Base-by-base conservation (phyloP, 148 eudicot genomes). In the Rhododendron williamsianum region DNA sequence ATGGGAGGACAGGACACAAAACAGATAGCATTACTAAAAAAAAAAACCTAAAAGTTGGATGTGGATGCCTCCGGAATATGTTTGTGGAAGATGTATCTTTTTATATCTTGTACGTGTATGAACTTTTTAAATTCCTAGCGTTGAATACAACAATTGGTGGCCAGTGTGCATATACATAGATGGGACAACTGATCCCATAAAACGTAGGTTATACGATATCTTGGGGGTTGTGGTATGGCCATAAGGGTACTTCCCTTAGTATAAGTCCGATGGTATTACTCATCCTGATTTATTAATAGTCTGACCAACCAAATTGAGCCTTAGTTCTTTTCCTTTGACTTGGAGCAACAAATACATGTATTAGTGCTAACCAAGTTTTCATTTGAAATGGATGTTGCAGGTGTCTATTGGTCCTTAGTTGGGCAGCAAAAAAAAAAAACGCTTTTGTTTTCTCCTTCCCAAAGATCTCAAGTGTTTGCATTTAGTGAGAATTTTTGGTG, bases 371-470 rank as follows among this genome's bases (percentile, higher is more conserved):
- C 33, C 15, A 81, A 21, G 25, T 33, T 2, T 10, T 58, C 15
- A 38, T 19, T 54, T 81, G n/a, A 81, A 38, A n/a, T 60, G 36
- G 23, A 82, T 82, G 74, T 30, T 82, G 51, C 74, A 82, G 84
- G 84, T 41, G 4, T 82, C 4, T 81, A 33, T 15, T 30, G 43
- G 19, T 10, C 52, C 43, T 41, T 63, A 48, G 45, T 72, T 38
- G 23, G 74, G 51, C 23, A 41, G 51, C 16, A 7, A 41, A n/a
- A n/a, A 41, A n/a, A 41, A 81, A 63, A 30, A 4, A 81, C 19
- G 36, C 16, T 6, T 81, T 81, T 56, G 21, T 54, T 21, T 52
- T n/a, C 38, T 33, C 46, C 27, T n/a, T 67, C 30, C 83, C 35
- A 13, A 9, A 3, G 51, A 60, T 46, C 23, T 25, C 36, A 15